Percentiles rank a stretch among this genome's conserved stretches.
Conservation (phyloP, 768 basidiomycete species). For the Rossbeevera mucosa region DNA sequence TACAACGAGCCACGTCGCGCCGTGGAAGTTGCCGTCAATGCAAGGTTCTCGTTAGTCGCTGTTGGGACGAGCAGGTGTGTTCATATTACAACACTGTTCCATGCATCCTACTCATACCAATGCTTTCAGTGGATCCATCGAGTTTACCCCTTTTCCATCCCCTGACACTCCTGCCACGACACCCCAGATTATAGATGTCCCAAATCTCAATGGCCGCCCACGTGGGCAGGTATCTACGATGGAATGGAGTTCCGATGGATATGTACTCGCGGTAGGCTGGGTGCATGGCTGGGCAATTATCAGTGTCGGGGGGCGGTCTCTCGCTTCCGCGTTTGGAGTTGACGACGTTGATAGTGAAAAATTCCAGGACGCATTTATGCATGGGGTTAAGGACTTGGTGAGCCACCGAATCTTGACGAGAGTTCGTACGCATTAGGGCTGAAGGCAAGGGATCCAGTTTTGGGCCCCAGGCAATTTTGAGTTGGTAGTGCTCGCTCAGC, state of each 20-base stretch:
- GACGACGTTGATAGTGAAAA: slow-evolving; percentile 57
- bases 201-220: slow-evolving; percentile 53
- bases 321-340: slow-evolving; percentile 71
- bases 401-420: slow-evolving; percentile 18
- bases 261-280: slow-evolving; percentile 92
- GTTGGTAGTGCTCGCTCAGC: slow-evolving; percentile 66
- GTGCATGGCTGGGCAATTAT: slow-evolving; percentile 85
- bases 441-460: slow-evolving; percentile 48
- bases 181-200: slow-evolving; percentile 59
- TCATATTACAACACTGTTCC: not conserved
- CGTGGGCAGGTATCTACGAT: slow-evolving; percentile 62
- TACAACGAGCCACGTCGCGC: slow-evolving; percentile 69
- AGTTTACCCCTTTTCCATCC: slow-evolving; percentile 66
- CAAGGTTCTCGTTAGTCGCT: slow-evolving; percentile 76
- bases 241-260: slow-evolving; percentile 95
- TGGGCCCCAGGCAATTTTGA: slow-evolving; percentile 95
- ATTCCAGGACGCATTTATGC: slow-evolving; percentile 84
- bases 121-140: slow-evolving; percentile 53
- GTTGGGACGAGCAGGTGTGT: slow-evolving; percentile 68
- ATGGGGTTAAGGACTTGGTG: slow-evolving; percentile 71
- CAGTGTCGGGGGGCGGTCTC: slow-evolving; percentile 83
- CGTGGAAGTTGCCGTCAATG: slow-evolving; percentile 63
- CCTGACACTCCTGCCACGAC: slow-evolving; percentile 52
- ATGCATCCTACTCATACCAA: not conserved
- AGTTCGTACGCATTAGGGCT: not conserved